These are phyloP conservation scores for Ogataea corticis DNA, from an alignment of 805 yeast species.

Conservation along the genomic window DNA sequence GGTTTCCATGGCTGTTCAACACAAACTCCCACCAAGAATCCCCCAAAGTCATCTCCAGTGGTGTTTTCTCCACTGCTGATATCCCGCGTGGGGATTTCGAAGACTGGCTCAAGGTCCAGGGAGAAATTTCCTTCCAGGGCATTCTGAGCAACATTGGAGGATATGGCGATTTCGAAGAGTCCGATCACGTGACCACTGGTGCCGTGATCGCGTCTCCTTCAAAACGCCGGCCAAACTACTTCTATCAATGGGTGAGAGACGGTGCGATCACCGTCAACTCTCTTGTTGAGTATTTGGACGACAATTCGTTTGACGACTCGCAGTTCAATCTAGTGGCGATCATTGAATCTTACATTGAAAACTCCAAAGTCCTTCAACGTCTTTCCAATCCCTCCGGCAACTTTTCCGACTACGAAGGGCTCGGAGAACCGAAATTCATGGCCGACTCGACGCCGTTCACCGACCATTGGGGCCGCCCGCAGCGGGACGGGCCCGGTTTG, in stretches of 20 bases:
- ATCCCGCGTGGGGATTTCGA: slow-evolving; percentile 41
- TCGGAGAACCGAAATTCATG: slow-evolving; percentile 90
- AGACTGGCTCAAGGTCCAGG: slow-evolving; percentile 49
- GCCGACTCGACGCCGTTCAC: slow-evolving; percentile 64
- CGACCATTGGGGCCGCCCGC: slow-evolving; percentile 91
- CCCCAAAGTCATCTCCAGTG: slow-evolving; percentile 16
- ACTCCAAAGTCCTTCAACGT: slow-evolving; percentile 62
- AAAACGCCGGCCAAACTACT: slow-evolving; percentile 68
- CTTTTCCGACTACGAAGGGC: slow-evolving; percentile 51
- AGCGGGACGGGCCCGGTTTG: slow-evolving; percentile 91
- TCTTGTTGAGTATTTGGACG: slow-evolving; percentile 55
- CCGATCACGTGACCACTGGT: slow-evolving; percentile 54
- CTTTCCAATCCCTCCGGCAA: slow-evolving; percentile 68
- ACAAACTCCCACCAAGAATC: not conserved
- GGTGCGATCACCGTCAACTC: slow-evolving; percentile 78
- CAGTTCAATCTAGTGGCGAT: slow-evolving; percentile 19
- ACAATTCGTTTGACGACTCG: slow-evolving; percentile 32
- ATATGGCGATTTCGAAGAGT: slow-evolving; percentile 30
- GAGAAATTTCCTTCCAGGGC: slow-evolving; percentile 41
- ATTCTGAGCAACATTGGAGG: slow-evolving; percentile 62
- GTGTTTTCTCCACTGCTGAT: slow-evolving; percentile 22
- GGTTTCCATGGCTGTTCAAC: slow-evolving; percentile 6
- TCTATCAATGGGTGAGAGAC: slow-evolving; percentile 89
- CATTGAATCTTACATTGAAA: slow-evolving; percentile 63
- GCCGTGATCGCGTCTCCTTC: slow-evolving; percentile 88